Conservation (phyloP, 73 alveolate genomes). For the Tetrahymena malaccensis region DNA sequence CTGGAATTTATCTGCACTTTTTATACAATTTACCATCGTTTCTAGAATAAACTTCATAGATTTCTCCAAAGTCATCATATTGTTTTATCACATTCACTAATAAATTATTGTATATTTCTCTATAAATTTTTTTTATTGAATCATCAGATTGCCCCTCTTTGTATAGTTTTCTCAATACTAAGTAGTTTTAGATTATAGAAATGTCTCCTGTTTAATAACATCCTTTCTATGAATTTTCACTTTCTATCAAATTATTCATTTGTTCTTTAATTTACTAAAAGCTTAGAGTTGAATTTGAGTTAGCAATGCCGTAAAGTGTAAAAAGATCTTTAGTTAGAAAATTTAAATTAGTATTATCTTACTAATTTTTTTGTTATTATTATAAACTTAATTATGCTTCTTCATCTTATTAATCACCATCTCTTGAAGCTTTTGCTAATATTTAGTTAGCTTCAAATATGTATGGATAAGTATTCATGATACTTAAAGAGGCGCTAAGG, state of each 20-base stretch:
- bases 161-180: background rate
- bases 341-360: background rate
- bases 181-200: background rate
- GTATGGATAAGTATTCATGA: background rate
- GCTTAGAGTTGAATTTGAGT: background rate
- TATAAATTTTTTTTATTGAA: background rate
- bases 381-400: background rate
- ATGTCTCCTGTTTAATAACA: background rate
- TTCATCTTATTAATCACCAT: background rate
- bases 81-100: background rate
- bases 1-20: background rate
- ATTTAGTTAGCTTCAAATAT: background rate
- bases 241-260: background rate
- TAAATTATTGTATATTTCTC: background rate
- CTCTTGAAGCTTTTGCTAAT: background rate
- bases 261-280: background rate
- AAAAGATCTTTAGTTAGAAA: background rate
- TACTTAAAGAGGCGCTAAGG: background rate
- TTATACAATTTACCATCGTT: background rate
- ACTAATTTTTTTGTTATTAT: background rate
- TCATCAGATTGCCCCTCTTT: background rate
- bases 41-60: background rate
- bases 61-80: background rate
- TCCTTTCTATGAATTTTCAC: background rate
- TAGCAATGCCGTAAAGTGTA: background rate